Base-by-base conservation (phyloP, 2,329 filamentous ascomycete species). In the Anisogramma anomala region DNA sequence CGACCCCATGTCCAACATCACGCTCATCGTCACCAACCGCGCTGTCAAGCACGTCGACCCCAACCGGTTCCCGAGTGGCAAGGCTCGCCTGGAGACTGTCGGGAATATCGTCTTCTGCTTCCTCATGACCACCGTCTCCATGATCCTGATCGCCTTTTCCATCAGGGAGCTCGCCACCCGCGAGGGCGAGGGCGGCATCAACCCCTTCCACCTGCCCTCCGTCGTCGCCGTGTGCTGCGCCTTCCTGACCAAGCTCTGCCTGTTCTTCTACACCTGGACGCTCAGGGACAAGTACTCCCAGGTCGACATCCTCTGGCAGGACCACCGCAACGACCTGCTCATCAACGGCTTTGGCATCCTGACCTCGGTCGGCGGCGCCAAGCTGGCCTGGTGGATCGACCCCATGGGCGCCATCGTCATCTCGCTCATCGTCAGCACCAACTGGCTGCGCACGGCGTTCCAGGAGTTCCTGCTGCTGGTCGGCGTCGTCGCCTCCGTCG, bases 61-160 rank as follows among this genome's bases (percentile, higher is more conserved):
- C 2, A 76, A 79, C 38, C 82, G 83, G 34, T 98, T 94, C 57
- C 89, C 89, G 0, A 87, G 84, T 0, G 89, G 89, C 49, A 95
- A 94, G 60, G 87, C 88, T 4, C 81, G 91, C 22, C 84, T 98
- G 48, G 89, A 96, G 63, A 96, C 88, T 0, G 84, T 88, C 0
- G 91, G 91, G 39, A 98, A 96, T 56, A 95, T 96, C 49, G 78
- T 82, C 45, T 98, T 98, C 62, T 94, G 87, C 63, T 94, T 94
- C 61, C 69, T 98, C 52, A 96, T 98, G 91, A 87, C 80, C 15
- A 69, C 86, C 8, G 89, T 96, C 6, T 94, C 87, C 0, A 70
- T 93, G 50, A 86, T 96, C 55, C 77, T 98, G 42, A 91, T 98
- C 53, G 86, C 89, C 17, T 85, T 95, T 58, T 87, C 88, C 1